Base-by-base conservation (phyloP, 805 yeast genomes). In the Candida nitratophila region DNA sequence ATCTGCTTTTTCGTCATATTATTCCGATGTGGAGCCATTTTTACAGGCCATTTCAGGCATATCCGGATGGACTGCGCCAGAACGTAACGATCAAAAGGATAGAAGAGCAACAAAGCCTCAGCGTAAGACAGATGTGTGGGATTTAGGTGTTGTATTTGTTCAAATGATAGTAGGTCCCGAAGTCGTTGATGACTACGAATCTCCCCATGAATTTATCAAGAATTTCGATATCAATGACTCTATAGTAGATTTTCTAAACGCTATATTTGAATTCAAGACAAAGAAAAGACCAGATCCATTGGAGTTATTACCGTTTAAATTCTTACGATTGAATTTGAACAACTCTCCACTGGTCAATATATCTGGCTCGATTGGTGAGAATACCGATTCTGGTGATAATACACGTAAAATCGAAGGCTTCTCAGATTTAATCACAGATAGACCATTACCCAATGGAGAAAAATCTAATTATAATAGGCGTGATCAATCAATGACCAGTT, bases 81-180 rank as follows among this genome's bases (percentile, higher is more conserved):
- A 90, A 59, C 50, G 81, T 47, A 60, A 54, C 32, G 53, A 54
- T 40, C 37, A 52, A 1, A 54, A 53, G 11, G 56, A 50, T 29
- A 35, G 44, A 1, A 59, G 55, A 15, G 64, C 58, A 41, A 54
- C 62, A 31, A 76, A 72, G 45, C 82, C 85, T 14, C 83, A 83
- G 45, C 69, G 89, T 32, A 86, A 88, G 60, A 81, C 96, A 0
- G 99, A 93, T 66, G 83, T 93, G 10, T 93, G 98, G 98, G 86
- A 86, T 56, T 64, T 89, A 34, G 99, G 97, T 8, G 86, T 86
- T 0, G 60, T 85, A 7, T 82, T 91, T 51, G 71, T 81, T 16
- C 79, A 84, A 49, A 67, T 82, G 59, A 69, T 86, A 4, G 68
- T 74, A 37, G 91, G 95, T 0, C 64, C 70, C 2, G 80, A 77